Evolutionary conservation across 179 eudicot species (phyloP), one percentile per base, ranked within the genome.

Genomic region (Patellifolia procumbens): DNA sequence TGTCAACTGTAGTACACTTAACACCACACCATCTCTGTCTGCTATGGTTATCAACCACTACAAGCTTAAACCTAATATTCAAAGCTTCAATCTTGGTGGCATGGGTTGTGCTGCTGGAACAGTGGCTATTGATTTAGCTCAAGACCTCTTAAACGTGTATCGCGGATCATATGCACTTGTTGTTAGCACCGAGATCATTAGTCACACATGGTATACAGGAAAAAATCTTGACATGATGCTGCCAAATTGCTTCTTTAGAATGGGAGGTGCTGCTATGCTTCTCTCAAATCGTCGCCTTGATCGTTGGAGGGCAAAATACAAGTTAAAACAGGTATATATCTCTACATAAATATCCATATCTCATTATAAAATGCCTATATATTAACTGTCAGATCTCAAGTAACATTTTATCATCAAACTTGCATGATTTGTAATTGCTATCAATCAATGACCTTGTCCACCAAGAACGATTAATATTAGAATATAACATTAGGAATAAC

Each of bases 91-190:
- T 62, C 86, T 90, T 5, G 93, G 92, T 13, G 95, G 97, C 20
- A 92, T 90, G 97, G 95, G 97, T 0, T 92, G 97, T 59, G 80
- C 88, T 12, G 97, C 95, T 1, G 89, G 95, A 7, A 72, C 88
- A 15, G 74, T 87, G 10, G 95, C 95, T 22, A 74, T 90, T 4
- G 91, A 90, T 74, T 62, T 91, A 51, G 97, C 97, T 5, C 83
- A 68, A 58, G 91, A 90, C 46, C 85, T 91, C 1, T 49, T 91
- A 56, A 77, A 73, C 46, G 92, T 84, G 4, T 78, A 86, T 48
- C 87, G 83, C 0, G 82, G 87, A 0, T 80, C 88, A 2, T 85
- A 89, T 74, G 97, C 93, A 8, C 80, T 91, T 53, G 87, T 91
- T 1, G 88, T 89, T 24, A 91, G 97, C 74, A 84, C 92, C 0